These are phyloP conservation scores for Russula sp. DNA, from an alignment of 768 basidiomycete genomes.

Conservation along the genomic window DNA sequence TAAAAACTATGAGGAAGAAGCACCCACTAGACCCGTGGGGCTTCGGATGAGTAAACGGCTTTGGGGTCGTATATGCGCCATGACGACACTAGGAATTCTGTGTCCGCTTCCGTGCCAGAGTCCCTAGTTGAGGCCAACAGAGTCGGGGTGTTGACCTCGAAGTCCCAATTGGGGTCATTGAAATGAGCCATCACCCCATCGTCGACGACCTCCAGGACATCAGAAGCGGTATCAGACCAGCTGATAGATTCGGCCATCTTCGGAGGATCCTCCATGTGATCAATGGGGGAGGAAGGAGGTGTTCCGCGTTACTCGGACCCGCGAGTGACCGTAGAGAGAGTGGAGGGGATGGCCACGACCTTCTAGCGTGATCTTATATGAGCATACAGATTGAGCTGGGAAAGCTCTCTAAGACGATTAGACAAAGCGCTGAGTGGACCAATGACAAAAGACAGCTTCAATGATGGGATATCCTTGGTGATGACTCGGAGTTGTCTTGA, in stretches of 20 bases:
- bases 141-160: slow-evolving; percentile 33
- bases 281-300: background rate
- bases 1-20: background rate
- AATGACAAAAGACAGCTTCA: no score
- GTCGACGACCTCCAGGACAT: slow-evolving; percentile 67
- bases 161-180: no score
- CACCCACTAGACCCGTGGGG: slow-evolving; percentile 66
- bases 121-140: slow-evolving; percentile 33
- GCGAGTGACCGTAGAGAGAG: no score
- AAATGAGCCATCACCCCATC: slow-evolving; percentile 61
- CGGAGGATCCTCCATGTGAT: slow-evolving; percentile 1
- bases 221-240: slow-evolving; percentile 41
- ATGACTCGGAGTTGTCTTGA: no score
- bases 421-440: background rate
- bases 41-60: slow-evolving; percentile 25
- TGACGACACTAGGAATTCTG: slow-evolving; percentile 33
- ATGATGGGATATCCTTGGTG: no score
- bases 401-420: slow-evolving; percentile 1
- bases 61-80: slow-evolving; percentile 29
- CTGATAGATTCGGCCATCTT: background rate
- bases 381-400: background rate
- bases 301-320: background rate
- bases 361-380: slow-evolving; percentile 6
- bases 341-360: no score
- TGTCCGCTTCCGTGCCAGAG: slow-evolving; percentile 47